Conservation (phyloP, 1,284 basidiomycete species). For the Tetrapyrgos nigripes region DNA sequence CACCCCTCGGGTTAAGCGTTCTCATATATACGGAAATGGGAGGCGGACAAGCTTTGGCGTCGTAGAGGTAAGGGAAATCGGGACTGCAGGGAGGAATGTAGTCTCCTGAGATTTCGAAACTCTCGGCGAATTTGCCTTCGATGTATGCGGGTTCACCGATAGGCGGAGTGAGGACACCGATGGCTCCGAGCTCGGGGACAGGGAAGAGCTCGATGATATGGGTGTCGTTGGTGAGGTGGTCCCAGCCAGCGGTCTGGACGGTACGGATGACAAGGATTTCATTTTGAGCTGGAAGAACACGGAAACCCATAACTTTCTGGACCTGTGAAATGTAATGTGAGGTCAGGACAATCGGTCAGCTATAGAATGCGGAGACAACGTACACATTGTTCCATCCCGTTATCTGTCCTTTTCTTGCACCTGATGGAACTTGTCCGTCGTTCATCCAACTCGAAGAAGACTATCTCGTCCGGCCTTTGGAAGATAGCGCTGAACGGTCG, state of each 20-base stretch:
- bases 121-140: constrained; percentile 33
- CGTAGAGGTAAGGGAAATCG: constrained; percentile 33
- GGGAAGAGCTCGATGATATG: constrained; percentile 38
- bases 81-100: constrained; percentile 42
- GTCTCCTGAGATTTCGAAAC: constrained; percentile 61
- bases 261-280: constrained; percentile 63
- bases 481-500: constrained; percentile 52
- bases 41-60: constrained; percentile 42
- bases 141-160: constrained; percentile 13
- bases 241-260: constrained; percentile 29
- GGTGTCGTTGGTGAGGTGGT: constrained; percentile 19
- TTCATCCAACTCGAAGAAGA: constrained; percentile 50
- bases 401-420: constrained; percentile 22
- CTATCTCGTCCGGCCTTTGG: constrained; percentile 48
- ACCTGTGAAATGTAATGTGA: constrained; percentile 29
- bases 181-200: constrained; percentile 32
- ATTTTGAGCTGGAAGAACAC: constrained; percentile 60
- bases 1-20: constrained; percentile 28
- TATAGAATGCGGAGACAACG: constrained; percentile 1
- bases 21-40: constrained; percentile 59
- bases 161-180: not conserved
- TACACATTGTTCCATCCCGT: constrained; percentile 23
- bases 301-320: constrained; percentile 55
- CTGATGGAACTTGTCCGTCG: constrained; percentile 23
- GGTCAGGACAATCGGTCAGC: not conserved